Evolutionary conservation across 805 yeast genomes (phyloP), one percentile per base, ranked within the genome.

Genomic region (Priceomyces castillae): DNA sequence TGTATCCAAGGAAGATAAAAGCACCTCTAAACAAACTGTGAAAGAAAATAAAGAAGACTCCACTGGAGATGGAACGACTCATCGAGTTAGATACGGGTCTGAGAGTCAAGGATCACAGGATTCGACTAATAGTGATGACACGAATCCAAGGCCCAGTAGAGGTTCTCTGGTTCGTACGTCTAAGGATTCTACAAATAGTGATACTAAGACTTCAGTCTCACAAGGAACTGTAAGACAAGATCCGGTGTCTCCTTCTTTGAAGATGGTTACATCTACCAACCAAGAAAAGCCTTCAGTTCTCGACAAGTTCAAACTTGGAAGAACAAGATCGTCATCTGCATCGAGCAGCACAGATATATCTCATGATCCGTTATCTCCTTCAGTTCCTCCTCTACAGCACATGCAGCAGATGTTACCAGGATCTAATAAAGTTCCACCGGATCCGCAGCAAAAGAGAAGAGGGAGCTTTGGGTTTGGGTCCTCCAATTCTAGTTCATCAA

Each of bases 241-340:
- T 34, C 12, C 14, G 12, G 15, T 22, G 25, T 7, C 37, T 18
- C 10, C 37, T 4, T 12, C 37, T 11, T 23, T 23, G 9, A 28
- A 28, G 5, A 9, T 22, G 25, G 25, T 6, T 7, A 28, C n/a
- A 6, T 5, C 7, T 28, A n/a, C 37, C 12, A 20, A 39, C 23
- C 26, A 34, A 16, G 53, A 49, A 31, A 49, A 41, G 36, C 9
- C 39, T 10, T 51, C 59, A 15, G 52, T 54, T 36, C 47, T 54
- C n/a, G 63, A 58, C 16, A 54, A 48, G 40, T 57, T 57, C 44
- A 57, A 50, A 44, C 33, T 56, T 14, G 61, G 63, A 4, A 52
- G 71, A 19, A 42, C 63, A 11, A 53, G 71, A 31, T 61, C 69
- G 7, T 46, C 53, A 1, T 54, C 61, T 9, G 42, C 51, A 16